Percentiles rank a stretch among this genome's conserved stretches.
phyloP scores from a whole-genome alignment of 768 basidiomycete genomes.

The Amanita pallidorosea region DNA sequence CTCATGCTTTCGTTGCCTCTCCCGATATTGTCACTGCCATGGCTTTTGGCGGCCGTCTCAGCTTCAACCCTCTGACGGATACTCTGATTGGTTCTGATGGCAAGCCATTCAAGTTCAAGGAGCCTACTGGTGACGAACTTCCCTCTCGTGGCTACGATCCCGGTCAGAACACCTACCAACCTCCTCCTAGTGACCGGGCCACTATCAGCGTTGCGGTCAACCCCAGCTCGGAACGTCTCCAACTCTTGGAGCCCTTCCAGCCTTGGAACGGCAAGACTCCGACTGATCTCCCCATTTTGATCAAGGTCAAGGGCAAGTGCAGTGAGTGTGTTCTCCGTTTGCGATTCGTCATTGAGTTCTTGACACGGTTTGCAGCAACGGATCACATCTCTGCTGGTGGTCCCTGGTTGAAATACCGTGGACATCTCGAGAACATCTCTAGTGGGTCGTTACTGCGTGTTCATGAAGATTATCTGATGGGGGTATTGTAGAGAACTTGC shows the following conservation, averaged over 20 bases:
- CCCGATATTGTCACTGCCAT: slow-evolving; percentile 96
- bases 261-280: slow-evolving; percentile 94
- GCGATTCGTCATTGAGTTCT: slow-evolving; percentile 1
- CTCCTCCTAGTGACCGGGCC: slow-evolving; percentile 79
- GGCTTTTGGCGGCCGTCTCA: slow-evolving; percentile 86
- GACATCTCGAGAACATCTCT: slow-evolving; percentile 96
- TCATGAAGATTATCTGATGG: neutral
- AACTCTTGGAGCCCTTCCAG: slow-evolving; percentile 80
- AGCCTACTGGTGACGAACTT: slow-evolving; percentile 85
- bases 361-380: slow-evolving; percentile 38
- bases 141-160: slow-evolving; percentile 95
- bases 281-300: slow-evolving; percentile 80
- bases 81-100: slow-evolving; percentile 80
- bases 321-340: slow-evolving; percentile 47
- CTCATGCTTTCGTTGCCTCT: slow-evolving; percentile 92
- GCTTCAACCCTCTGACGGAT: slow-evolving; percentile 96
- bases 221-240: slow-evolving; percentile 81
- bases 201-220: slow-evolving; percentile 79
- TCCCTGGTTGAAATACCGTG: slow-evolving; percentile 99
- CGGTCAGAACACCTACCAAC: slow-evolving; percentile 94
- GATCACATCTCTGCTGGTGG: slow-evolving; percentile 97
- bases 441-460: slow-evolving; percentile 34
- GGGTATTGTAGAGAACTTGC: slow-evolving; percentile 67
- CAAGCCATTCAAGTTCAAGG: slow-evolving; percentile 95
- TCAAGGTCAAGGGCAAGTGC: slow-evolving; percentile 99